Conservation (phyloP, 2,329 filamentous ascomycete species). For the Fusarium nelsonii region DNA sequence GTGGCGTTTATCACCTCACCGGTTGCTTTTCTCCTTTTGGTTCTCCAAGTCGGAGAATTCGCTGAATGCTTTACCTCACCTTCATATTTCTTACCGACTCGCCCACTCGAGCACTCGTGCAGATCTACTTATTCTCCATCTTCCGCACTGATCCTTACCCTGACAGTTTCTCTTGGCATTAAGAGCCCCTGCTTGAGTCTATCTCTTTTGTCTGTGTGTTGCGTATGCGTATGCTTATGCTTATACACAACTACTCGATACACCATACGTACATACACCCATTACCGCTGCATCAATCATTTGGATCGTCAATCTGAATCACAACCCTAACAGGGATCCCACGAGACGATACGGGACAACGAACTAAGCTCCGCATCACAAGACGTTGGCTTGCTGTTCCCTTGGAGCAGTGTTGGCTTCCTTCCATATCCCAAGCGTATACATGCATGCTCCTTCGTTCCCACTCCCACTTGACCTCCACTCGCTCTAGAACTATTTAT, state of each 20-base stretch:
- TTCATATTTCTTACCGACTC: conserved; percentile 31
- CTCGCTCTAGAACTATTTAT: conserved; percentile 10
- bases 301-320: conserved; percentile 26
- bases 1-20: conserved; percentile 48
- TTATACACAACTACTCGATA: conserved; percentile 4
- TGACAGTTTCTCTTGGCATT: conserved; percentile 12
- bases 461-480: not conserved
- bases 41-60: conserved; percentile 31
- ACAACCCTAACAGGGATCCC: conserved; percentile 31
- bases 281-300: conserved; percentile 3
- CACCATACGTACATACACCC: conserved; percentile 8
- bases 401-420: conserved; percentile 27
- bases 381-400: conserved; percentile 21
- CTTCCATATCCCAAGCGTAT: not conserved
- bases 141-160: conserved; percentile 21
- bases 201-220: conserved; percentile 17
- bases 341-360: conserved; percentile 13
- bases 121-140: conserved; percentile 34
- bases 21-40: conserved; percentile 34
- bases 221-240: not conserved
- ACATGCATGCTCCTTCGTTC: not conserved
- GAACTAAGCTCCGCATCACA: conserved; percentile 34
- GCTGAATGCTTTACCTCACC: conserved; percentile 10
- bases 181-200: conserved; percentile 16
- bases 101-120: conserved; percentile 23